phyloP scores from a whole-genome alignment of 2,329 filamentous ascomycete species.

The Xylariaceae sp. region DNA sequence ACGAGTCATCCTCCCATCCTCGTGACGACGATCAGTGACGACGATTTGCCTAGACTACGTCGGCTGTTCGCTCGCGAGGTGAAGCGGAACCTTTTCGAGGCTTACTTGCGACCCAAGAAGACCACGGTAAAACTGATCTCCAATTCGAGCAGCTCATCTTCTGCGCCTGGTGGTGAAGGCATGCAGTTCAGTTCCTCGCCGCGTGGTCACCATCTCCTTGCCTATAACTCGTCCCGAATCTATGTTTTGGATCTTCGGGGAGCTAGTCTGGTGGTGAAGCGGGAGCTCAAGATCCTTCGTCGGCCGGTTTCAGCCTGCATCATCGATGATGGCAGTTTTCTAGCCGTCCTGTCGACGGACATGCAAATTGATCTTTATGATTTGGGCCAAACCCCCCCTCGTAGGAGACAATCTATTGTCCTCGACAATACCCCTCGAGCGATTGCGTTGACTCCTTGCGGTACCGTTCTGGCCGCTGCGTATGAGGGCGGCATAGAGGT shows the following conservation, averaged over 20 bases:
- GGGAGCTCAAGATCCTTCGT: constrained; percentile 74
- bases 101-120: constrained; percentile 63
- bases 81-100: constrained; percentile 72
- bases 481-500: constrained; percentile 89
- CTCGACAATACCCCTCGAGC: constrained; percentile 73
- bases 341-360: constrained; percentile 75
- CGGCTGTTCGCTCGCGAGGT: constrained; percentile 62
- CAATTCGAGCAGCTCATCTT: constrained; percentile 76
- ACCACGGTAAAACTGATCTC: constrained; percentile 77
- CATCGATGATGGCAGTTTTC: constrained; percentile 66
- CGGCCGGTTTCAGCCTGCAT: constrained; percentile 73
- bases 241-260: constrained; percentile 67
- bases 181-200: constrained; percentile 80
- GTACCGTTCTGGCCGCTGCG: constrained; percentile 74
- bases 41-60: constrained; percentile 56
- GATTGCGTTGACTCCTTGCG: constrained; percentile 75
- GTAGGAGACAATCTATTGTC: constrained; percentile 66
- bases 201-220: constrained; percentile 66
- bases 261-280: constrained; percentile 56
- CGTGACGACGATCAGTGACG: constrained; percentile 37
- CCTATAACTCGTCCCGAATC: constrained; percentile 79
- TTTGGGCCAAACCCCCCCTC: constrained; percentile 57
- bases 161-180: constrained; percentile 75
- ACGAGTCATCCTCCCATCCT: constrained; percentile 40
- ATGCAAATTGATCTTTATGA: constrained; percentile 86